Base-by-base conservation (phyloP, 768 basidiomycete genomes). In the Trametes cinnabarina region DNA sequence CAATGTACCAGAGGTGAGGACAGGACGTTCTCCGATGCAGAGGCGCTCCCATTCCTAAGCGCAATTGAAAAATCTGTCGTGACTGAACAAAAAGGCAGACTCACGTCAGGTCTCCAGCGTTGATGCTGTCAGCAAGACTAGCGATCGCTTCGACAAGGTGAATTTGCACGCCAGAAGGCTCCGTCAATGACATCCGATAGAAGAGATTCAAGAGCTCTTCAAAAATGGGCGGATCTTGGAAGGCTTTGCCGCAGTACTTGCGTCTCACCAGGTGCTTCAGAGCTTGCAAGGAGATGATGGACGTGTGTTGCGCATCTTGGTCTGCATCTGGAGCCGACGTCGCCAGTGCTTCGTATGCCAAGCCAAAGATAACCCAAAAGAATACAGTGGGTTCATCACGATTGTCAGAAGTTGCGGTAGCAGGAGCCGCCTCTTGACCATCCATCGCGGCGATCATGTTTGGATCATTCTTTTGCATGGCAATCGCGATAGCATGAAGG, bases 351-450 rank as follows among this genome's bases (percentile, higher is more conserved):
- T 98, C 96, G 64, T 90, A 99, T 0, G 96, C 86, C n/a, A 98
- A 82, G 11, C 96, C 95, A 68, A 96, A 98, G 4, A 97, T 69
- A 11, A 92, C 81, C 73, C 87, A 94, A 75, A 98, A 99, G 72
- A 92, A 85, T 11, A 85, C 79, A 0, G 87, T 80, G 2, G 93
- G 90, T 56, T 92, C 90, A 14, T 79, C 74, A 8, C 73, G 66
- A 5, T 67, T 70, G 1, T 67, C 61, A 0, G 72, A 23, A 2
- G 23, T 15, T 11, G 46, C 41, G 11, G 25, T 30, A 5, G 28
- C 22, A 0, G 22, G 70, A 63, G 22, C 63, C 8, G 56, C 60
- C 64, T 87, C 86, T 63, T 79, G 77, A 0, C 92, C 94, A 67
- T 94, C 87, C 81, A 98, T 90, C 0, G 94, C 91, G 1, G 84